phyloP scores from a whole-genome alignment of 768 basidiomycete species.

The Lactarius hengduanensis region DNA sequence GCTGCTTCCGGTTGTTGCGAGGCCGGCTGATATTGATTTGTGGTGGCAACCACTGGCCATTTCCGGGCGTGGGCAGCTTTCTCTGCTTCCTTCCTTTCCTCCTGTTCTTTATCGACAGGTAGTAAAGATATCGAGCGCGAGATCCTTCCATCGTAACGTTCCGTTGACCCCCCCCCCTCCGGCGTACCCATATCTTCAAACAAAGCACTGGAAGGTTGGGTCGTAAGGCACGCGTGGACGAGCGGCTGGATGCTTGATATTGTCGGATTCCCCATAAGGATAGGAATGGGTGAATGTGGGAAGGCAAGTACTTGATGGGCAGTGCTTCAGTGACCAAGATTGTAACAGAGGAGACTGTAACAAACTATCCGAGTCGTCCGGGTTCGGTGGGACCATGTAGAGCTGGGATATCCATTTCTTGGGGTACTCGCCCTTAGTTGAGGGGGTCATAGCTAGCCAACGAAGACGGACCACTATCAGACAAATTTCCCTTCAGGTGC shows the following conservation, averaged over 20 bases:
- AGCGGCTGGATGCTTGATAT: conserved; percentile 74
- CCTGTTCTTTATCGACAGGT: conserved; percentile 73
- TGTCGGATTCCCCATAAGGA: conserved; percentile 85
- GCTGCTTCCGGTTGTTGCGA: conserved; percentile 41
- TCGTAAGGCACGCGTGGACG: conserved; percentile 71
- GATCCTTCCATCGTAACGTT: conserved; percentile 73
- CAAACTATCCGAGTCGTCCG: conserved; percentile 83
- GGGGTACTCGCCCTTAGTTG: conserved; percentile 5
- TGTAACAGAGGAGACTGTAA: conserved; percentile 23
- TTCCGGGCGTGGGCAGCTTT: conserved; percentile 71
- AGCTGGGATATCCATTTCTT: conserved; percentile 80
- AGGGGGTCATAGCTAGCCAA: conserved; percentile 14
- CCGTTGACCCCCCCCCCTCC: conserved; percentile 81
- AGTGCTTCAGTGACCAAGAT: conserved; percentile 15
- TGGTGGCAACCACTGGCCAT: conserved; percentile 73
- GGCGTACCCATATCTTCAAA: conserved; percentile 83
- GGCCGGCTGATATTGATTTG: conserved; percentile 41
- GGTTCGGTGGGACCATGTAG: conserved; percentile 85
- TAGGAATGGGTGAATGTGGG: conserved; percentile 87
- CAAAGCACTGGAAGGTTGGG: conserved; percentile 72
- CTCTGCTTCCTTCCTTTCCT: conserved; percentile 67
- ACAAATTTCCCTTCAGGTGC: conserved; percentile 73
- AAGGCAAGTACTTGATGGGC: conserved; percentile 62
- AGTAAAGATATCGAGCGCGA: conserved; percentile 74
- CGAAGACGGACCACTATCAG: conserved; percentile 59